These are phyloP conservation scores for Aureobasidium sp. DNA, from an alignment of 2,329 filamentous ascomycete genomes.

Conservation along the genomic window DNA sequence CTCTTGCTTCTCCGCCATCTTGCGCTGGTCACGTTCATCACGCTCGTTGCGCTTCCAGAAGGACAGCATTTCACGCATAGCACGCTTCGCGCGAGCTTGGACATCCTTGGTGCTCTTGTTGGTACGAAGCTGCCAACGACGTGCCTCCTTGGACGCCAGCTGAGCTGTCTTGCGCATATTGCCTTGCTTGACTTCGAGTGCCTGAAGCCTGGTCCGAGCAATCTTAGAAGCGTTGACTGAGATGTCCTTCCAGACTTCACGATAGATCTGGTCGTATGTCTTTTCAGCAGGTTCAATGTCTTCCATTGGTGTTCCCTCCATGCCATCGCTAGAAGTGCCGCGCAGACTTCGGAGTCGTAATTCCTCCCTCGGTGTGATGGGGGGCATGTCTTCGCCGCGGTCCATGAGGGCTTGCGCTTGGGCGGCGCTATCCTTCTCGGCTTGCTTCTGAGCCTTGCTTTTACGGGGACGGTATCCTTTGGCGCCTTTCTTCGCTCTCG, in stretches of 20 bases:
- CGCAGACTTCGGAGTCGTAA: slow-evolving; percentile 23
- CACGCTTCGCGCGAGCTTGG: slow-evolving; percentile 90
- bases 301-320: slow-evolving; percentile 45
- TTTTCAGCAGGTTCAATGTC: slow-evolving; percentile 64
- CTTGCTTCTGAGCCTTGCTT: slow-evolving; percentile 66
- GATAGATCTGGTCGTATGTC: slow-evolving; percentile 92
- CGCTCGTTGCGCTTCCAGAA: slow-evolving; percentile 99
- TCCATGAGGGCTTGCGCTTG: slow-evolving; percentile 79
- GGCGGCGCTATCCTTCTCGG: slow-evolving; percentile 68
- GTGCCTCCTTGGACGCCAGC: slow-evolving; percentile 91
- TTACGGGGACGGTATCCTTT: slow-evolving; percentile 62
- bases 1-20: slow-evolving; percentile 90
- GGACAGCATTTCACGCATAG: slow-evolving; percentile 98
- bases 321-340: slow-evolving; percentile 36
- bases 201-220: slow-evolving; percentile 77
- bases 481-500: slow-evolving; percentile 14
- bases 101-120: slow-evolving; percentile 99
- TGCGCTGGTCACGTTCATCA: slow-evolving; percentile 88
- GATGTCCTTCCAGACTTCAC: slow-evolving; percentile 94
- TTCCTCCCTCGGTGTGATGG: slow-evolving; percentile 52
- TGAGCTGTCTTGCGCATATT: slow-evolving; percentile 98
- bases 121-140: slow-evolving; percentile 92
- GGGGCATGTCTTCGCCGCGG: slow-evolving; percentile 63
- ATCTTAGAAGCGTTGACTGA: slow-evolving; percentile 93
- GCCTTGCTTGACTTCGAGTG: slow-evolving; percentile 78